Percentiles rank a stretch among this genome's conserved stretches.
phyloP scores from a whole-genome alignment of 2,329 filamentous ascomycete species.

The Fusarium marasasianum region DNA sequence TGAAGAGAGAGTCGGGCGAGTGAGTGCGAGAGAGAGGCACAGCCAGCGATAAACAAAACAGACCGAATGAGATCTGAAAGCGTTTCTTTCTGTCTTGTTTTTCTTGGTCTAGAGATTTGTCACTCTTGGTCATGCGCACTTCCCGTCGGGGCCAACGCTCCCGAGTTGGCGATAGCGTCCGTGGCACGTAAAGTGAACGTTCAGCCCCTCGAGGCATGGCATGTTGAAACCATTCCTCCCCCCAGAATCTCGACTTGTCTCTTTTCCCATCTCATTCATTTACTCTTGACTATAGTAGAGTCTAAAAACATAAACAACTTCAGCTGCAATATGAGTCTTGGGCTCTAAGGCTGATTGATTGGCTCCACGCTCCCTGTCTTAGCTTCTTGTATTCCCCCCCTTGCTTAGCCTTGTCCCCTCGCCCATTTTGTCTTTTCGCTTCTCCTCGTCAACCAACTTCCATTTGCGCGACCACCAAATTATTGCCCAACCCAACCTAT shows the following conservation, averaged over 20 bases:
- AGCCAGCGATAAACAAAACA: background rate
- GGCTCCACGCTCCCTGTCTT: slow-evolving; percentile 11
- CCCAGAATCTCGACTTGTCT: slow-evolving; percentile 10
- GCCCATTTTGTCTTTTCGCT: slow-evolving; percentile 3
- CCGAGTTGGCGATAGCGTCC: slow-evolving; percentile 8
- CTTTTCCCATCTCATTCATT: background rate
- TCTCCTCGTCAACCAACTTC: slow-evolving; percentile 26
- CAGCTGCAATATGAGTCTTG: slow-evolving; percentile 3
- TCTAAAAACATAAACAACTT: background rate
- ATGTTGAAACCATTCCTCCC: slow-evolving; percentile 29
- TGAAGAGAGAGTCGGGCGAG: background rate
- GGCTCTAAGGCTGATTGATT: slow-evolving; percentile 10
- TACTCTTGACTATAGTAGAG: background rate
- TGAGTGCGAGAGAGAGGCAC: background rate
- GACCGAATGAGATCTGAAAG: background rate
- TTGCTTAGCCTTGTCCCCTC: slow-evolving; percentile 15
- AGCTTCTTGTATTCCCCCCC: background rate
- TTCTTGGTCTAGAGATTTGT: background rate
- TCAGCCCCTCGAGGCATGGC: background rate
- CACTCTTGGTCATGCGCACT: slow-evolving; percentile 2
- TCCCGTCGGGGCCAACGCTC: background rate
- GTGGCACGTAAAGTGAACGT: background rate
- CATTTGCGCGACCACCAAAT: slow-evolving; percentile 15
- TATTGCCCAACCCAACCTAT: background rate
- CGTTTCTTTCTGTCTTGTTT: background rate